phyloP scores from a whole-genome alignment of 2,329 filamentous ascomycete species.

The Gliomastix tumulicola region DNA sequence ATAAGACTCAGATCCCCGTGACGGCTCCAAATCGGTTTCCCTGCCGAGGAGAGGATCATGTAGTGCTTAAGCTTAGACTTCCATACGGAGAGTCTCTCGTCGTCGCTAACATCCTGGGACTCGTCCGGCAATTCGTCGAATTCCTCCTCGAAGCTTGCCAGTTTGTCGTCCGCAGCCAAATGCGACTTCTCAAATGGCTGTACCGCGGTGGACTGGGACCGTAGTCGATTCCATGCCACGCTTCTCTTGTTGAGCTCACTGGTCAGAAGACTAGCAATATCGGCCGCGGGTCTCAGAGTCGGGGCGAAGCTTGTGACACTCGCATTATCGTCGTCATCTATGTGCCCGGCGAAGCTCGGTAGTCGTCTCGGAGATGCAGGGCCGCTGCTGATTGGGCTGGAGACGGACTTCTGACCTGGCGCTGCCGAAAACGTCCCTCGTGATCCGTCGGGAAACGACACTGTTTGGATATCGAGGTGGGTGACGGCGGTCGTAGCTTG shows the following conservation, averaged over 20 bases:
- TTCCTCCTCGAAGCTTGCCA: constrained; percentile 66
- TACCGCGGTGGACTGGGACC: constrained; percentile 51
- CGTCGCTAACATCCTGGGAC: constrained; percentile 34
- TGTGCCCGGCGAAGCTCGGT: constrained; percentile 18
- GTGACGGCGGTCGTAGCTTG: constrained; percentile 81
- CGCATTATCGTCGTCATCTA: constrained; percentile 54
- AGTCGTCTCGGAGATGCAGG: constrained; percentile 27
- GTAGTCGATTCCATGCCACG: constrained; percentile 61
- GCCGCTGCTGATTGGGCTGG: constrained; percentile 31
- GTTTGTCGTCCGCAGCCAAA: constrained; percentile 37
- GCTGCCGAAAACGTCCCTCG: constrained; percentile 56
- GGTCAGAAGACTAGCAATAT: constrained; percentile 75
- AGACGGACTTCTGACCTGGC: constrained; percentile 22
- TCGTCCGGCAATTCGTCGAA: constrained; percentile 67
- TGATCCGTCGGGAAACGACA: constrained; percentile 64
- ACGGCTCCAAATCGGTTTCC: constrained; percentile 94
- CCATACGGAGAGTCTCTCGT: constrained; percentile 65
- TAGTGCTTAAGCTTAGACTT: constrained; percentile 95
- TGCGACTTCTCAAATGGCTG: constrained; percentile 53
- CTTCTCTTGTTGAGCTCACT: constrained; percentile 62
- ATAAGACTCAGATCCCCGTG: constrained; percentile 87
- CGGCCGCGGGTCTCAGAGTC: constrained; percentile 55
- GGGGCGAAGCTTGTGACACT: constrained; percentile 63
- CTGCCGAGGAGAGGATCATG: constrained; percentile 89
- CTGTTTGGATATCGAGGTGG: constrained; percentile 70